A percentile compares a stretch with the other conserved stretches of the same genome.
Evolutionary conservation across 1,284 basidiomycete genomes (phyloP).

Genomic region (Anthracocystis walkeri): DNA sequence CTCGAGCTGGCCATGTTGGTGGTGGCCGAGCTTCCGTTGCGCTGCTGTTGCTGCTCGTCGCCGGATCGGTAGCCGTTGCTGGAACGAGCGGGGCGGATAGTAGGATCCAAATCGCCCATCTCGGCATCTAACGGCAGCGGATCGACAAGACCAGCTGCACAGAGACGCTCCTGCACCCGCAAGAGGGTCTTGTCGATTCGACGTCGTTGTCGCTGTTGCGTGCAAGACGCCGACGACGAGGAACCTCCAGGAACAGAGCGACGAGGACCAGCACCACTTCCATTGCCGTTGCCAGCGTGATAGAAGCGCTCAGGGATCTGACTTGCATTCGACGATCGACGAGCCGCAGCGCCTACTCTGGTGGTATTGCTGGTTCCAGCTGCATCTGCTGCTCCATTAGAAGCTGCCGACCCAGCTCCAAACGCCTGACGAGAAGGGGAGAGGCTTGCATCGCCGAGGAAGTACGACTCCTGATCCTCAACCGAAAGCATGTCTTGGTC

Average conservation of each 20-base stretch:
- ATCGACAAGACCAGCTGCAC: conserved; percentile 60
- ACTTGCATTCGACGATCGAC: conserved; percentile 19
- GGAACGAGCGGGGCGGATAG: conserved; percentile 9
- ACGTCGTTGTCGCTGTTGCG: conserved; percentile 26
- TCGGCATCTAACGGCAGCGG: conserved; percentile 62
- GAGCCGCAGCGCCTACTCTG: conserved; percentile 12
- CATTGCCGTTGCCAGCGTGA: conserved; percentile 14
- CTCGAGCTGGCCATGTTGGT: neutral
- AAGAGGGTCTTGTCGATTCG: conserved; percentile 59
- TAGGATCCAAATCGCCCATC: conserved; percentile 63
- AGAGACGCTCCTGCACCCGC: conserved; percentile 58
- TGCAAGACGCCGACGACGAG: conserved; percentile 4
- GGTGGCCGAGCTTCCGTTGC: conserved; percentile 6
- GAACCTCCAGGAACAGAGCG: neutral
- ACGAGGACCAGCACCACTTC: conserved; percentile 4
- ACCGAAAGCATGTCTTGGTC: conserved; percentile 48
- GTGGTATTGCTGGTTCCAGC: conserved; percentile 1
- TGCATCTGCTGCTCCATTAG: conserved; percentile 23
- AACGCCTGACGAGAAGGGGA: conserved; percentile 21
- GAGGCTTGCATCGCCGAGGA: conserved; percentile 35
- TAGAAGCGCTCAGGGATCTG: conserved; percentile 43
- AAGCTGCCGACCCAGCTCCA: conserved; percentile 9
- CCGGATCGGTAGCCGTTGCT: conserved; percentile 15
- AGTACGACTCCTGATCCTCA: conserved; percentile 50
- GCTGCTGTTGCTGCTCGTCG: conserved; percentile 13